Evolutionary conservation across 768 basidiomycete genomes (phyloP), one percentile per base, ranked within the genome.

Genomic region (Psilocybe cyanescens): DNA sequence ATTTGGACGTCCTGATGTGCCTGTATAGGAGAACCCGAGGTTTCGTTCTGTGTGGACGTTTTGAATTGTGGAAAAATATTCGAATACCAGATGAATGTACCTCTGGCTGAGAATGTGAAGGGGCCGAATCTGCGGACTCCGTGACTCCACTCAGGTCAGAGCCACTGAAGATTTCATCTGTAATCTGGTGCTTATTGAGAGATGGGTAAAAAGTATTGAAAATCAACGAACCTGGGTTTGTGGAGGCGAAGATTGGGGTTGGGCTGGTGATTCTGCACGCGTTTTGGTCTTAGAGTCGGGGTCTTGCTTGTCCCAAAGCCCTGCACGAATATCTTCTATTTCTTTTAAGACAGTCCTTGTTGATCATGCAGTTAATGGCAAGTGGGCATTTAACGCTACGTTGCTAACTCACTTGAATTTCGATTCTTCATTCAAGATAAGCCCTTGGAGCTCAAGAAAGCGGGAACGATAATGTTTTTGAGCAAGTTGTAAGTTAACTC

Each of bases 261-360:
- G 74, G 19, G 39, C 63, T 14, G 48, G 30, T 24, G 37, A 52
- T 31, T 48, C 30, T 65, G 65, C 56, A 7, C 33, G 39, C 16
- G 57, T 44, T 12, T 51, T 51, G 35, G 70, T 58, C 4, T 71
- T 57, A 39, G 63, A 79, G 66, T 59, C 70, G 68, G 61, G 67
- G 16, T 89, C 83, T 65, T 75, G 75, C 52, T 79, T 77, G 67
- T 91, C 89, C 84, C 87, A 86, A 55, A 75, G 73, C 1, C 92
- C 92, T 11, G 81, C 76, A 29, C 88, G 86, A 62, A 95, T 90
- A 2, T 86, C 86, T 53, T 91, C 86, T 48, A 95, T 92, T 74
- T 96, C 94, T 3, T 81, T 75, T 17, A 88, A 80, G 12, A 95
- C 78, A 35, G 74, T 75, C 73, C 93, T 94, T 61, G 6, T 29